A percentile compares a stretch with the other conserved stretches of the same genome.
Conservation (phyloP, 2,329 filamentous ascomycete species). For the Orbilia brochopaga region DNA sequence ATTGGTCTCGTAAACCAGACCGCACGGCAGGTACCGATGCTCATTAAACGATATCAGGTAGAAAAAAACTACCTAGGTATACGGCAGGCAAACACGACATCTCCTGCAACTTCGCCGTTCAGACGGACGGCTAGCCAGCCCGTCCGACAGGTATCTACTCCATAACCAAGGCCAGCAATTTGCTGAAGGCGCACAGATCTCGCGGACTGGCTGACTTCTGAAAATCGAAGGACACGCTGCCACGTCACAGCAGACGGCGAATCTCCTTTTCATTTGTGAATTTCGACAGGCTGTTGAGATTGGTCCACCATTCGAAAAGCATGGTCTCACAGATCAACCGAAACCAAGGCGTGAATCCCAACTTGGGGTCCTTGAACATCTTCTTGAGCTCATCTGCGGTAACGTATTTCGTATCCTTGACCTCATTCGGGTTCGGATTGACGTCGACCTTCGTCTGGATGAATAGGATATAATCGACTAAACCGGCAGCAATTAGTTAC, state of each 20-base stretch:
- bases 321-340: slow-evolving; percentile 98
- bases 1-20: too few relatives aligned
- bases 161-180: neutral
- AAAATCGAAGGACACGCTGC: slow-evolving; percentile 16
- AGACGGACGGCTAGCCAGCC: too few relatives aligned
- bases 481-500: slow-evolving; percentile 5
- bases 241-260: slow-evolving; percentile 71
- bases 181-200: slow-evolving; percentile 16
- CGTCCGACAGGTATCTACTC: slow-evolving; percentile 1
- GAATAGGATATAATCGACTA: slow-evolving; percentile 98
- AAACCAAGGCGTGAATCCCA: slow-evolving; percentile 98
- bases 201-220: neutral
- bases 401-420: slow-evolving; percentile 82
- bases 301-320: slow-evolving; percentile 97
- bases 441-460: slow-evolving; percentile 92
- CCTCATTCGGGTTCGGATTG: slow-evolving; percentile 83
- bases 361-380: slow-evolving; percentile 78
- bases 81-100: too few relatives aligned
- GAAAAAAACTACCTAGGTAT: too few relatives aligned
- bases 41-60: too few relatives aligned
- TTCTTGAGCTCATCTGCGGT: slow-evolving; percentile 78
- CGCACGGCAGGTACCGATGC: too few relatives aligned
- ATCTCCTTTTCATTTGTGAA: slow-evolving; percentile 87
- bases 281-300: slow-evolving; percentile 82
- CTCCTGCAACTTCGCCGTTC: too few relatives aligned